Percentiles rank a stretch among this genome's conserved stretches.
Conservation (phyloP, 2,329 filamentous ascomycete genomes). For the Acarospora socialis region DNA sequence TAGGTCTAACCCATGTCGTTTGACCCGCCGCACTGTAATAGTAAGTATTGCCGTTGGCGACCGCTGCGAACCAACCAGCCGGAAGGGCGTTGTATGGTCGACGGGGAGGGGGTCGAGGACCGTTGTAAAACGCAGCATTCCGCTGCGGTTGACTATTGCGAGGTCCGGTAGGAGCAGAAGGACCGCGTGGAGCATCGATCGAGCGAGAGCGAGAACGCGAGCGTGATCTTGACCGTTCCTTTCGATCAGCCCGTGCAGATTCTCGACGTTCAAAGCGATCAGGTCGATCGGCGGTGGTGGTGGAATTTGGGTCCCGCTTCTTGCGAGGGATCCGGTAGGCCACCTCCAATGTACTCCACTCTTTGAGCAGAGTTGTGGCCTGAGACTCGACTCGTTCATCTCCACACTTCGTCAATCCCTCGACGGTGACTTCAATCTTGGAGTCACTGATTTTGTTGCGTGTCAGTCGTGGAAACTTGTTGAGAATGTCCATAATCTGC, state of each 20-base stretch:
- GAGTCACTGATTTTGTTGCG: slow-evolving; percentile 96
- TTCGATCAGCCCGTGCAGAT: slow-evolving; percentile 33
- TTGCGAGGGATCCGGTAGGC: slow-evolving; percentile 87
- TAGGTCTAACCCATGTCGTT: slow-evolving; percentile 73
- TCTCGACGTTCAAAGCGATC: slow-evolving; percentile 50
- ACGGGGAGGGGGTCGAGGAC: slow-evolving; percentile 39
- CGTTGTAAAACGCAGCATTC: slow-evolving; percentile 41
- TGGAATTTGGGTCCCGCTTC: slow-evolving; percentile 58
- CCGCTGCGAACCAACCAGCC: slow-evolving; percentile 71
- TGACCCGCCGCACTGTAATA: slow-evolving; percentile 69
- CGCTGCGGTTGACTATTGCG: slow-evolving; percentile 43
- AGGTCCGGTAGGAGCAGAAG: slow-evolving; percentile 36
- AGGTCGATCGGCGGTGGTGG: slow-evolving; percentile 36
- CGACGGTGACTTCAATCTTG: slow-evolving; percentile 75
- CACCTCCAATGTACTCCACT: slow-evolving; percentile 80
- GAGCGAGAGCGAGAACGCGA: slow-evolving; percentile 34
- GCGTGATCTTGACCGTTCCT: slow-evolving; percentile 32
- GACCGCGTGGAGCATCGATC: slow-evolving; percentile 30
- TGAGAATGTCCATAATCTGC: slow-evolving; percentile 79
- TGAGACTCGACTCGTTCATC: slow-evolving; percentile 63
- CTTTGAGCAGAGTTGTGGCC: slow-evolving; percentile 57
- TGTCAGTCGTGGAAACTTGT: slow-evolving; percentile 77
- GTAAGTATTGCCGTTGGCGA: slow-evolving; percentile 61
- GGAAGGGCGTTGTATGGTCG: slow-evolving; percentile 49
- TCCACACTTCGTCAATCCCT: slow-evolving; percentile 50